Evolutionary conservation across 495 filamentous ascomycete species (phyloP).

Genomic region (Penicillium roqueforti): DNA sequence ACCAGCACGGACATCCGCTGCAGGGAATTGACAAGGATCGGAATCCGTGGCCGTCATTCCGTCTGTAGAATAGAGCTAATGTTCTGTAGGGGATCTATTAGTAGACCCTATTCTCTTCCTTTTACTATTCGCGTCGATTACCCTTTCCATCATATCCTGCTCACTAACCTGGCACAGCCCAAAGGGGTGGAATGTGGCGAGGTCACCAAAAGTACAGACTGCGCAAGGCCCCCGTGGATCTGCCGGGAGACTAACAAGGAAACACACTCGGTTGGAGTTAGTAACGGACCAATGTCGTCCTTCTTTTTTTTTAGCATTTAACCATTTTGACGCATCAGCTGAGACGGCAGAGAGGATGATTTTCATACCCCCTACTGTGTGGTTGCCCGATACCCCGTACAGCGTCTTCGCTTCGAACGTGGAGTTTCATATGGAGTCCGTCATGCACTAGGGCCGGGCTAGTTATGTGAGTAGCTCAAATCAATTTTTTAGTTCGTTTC

Average conservation of each 20-base stretch:
- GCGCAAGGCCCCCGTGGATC: slow-evolving; percentile 17
- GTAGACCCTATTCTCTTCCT: background rate
- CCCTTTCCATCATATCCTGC: background rate
- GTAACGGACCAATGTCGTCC: background rate
- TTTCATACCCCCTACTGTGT: slow-evolving; percentile 23
- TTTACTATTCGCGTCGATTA: background rate
- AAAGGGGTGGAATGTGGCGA: slow-evolving; percentile 19
- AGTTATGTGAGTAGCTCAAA: background rate
- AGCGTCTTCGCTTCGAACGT: background rate
- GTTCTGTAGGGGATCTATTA: background rate
- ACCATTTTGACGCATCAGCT: slow-evolving; percentile 16
- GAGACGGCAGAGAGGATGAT: slow-evolving; percentile 15
- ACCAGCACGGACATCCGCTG: slow-evolving; percentile 40
- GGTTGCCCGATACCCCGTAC: slow-evolving; percentile 25
- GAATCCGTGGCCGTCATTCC: slow-evolving; percentile 7
- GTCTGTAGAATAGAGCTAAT: background rate
- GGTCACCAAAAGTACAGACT: slow-evolving; percentile 10
- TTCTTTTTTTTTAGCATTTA: slow-evolving; percentile 4
- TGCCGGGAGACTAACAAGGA: slow-evolving; percentile 25
- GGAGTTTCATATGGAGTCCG: background rate
- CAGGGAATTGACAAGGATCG: slow-evolving; percentile 29
- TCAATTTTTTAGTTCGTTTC: background rate
- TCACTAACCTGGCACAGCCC: background rate
- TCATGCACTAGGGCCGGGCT: background rate
- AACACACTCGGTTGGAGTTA: slow-evolving; percentile 11